These are phyloP conservation scores for Vitis rotundifolia DNA, from an alignment of 164 flowering plant genomes.

Conservation along the genomic window DNA sequence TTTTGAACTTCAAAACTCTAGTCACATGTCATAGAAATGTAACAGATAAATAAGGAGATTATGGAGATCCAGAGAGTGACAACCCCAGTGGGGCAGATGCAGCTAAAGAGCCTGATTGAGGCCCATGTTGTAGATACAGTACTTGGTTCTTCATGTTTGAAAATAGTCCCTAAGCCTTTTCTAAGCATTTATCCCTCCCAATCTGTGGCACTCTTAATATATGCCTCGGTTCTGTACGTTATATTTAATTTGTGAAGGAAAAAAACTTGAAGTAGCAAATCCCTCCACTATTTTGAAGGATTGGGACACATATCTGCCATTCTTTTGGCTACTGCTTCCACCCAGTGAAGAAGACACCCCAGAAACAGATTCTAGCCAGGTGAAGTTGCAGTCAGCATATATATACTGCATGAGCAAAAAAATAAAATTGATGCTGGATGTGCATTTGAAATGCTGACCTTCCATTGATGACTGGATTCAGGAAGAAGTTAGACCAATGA, in stretches of 20 bases:
- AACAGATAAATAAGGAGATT: constrained; percentile 86
- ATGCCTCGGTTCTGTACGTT: too few relatives aligned
- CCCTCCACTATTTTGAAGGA: constrained; percentile 67
- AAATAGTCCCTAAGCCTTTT: too few relatives aligned
- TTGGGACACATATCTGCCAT: constrained; percentile 85
- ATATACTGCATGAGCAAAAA: background rate
- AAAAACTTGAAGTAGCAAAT: constrained; percentile 96
- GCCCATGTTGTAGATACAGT: constrained; percentile 82
- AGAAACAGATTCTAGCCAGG: constrained; percentile 55
- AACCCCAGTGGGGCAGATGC: constrained; percentile 90
- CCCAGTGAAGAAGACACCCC: constrained; percentile 99
- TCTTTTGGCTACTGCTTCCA: constrained; percentile 97
- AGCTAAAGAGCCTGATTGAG: constrained; percentile 86
- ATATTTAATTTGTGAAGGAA: constrained; percentile 49
- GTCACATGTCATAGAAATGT: background rate
- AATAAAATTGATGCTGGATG: too few relatives aligned
- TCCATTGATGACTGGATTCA: too few relatives aligned
- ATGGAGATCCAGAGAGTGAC: constrained; percentile 93
- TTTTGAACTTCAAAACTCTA: too few relatives aligned
- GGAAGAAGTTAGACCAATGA: too few relatives aligned
- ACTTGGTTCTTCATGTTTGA: background rate
- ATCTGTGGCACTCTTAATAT: too few relatives aligned
- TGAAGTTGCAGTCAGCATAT: constrained; percentile 63
- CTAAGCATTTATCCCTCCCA: too few relatives aligned
- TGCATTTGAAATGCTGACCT: too few relatives aligned